Conservation (phyloP, 768 basidiomycete species). For the Scleroderma citrinum region DNA sequence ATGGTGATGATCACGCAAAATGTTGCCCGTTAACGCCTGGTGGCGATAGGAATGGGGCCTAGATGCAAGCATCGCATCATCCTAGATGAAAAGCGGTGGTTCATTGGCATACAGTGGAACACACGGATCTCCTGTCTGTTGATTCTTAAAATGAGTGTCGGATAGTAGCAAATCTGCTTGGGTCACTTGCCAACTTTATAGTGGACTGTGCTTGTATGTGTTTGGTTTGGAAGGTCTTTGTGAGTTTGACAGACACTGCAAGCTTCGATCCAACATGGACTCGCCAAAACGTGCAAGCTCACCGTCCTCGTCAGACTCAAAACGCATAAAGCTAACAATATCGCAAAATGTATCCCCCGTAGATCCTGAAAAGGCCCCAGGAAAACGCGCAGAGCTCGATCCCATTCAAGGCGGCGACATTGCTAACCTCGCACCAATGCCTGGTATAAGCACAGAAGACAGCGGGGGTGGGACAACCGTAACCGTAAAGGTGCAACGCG, state of each 20-base stretch:
- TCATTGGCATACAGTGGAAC: no score
- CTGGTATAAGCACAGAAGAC: slow-evolving; percentile 12
- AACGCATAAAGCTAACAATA: slow-evolving; percentile 53
- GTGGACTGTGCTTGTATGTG: background rate
- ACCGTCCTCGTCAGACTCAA: slow-evolving; percentile 48
- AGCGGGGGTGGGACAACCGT: slow-evolving; percentile 19
- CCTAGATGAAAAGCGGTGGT: no score
- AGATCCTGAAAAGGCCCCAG: slow-evolving; percentile 72
- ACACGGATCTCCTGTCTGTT: no score
- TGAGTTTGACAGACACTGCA: background rate
- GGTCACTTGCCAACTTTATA: no score
- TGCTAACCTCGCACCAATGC: slow-evolving; percentile 55
- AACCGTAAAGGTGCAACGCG: slow-evolving; percentile 37
- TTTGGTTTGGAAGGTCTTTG: background rate
- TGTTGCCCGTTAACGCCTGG: no score
- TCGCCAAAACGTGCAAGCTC: slow-evolving; percentile 63
- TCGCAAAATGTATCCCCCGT: slow-evolving; percentile 67
- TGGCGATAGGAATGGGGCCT: no score
- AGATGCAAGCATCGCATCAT: no score
- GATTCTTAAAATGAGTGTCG: no score
- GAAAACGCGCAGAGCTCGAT: slow-evolving; percentile 86
- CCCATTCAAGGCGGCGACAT: slow-evolving; percentile 76
- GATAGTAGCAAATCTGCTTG: no score
- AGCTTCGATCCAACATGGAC: slow-evolving; percentile 37
- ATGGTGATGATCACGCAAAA: no score